A percentile compares a stretch with the other conserved stretches of the same genome.
Conservation (phyloP, 2,329 filamentous ascomycete species). For the Sporothrix humicola region DNA sequence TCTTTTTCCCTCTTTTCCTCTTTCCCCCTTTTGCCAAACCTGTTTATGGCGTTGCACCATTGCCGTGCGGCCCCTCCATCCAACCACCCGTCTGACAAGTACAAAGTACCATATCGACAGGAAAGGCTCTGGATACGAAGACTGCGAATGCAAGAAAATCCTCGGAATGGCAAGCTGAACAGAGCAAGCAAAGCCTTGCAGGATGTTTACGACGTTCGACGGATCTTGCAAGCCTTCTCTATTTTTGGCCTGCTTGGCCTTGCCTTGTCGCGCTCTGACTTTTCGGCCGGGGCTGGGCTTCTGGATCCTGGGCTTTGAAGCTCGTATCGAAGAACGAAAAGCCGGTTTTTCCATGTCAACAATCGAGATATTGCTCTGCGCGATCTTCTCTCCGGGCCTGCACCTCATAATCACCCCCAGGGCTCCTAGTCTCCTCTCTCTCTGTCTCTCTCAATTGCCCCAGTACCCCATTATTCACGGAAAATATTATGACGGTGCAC, state of each 20-base stretch:
- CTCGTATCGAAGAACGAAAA: constrained; percentile 11
- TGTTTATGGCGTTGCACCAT: constrained; percentile 23
- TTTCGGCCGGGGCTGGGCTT: not conserved
- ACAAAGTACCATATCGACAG: not conserved
- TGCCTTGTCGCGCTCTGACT: not conserved
- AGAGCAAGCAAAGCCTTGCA: not conserved
- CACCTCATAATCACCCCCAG: constrained; percentile 12
- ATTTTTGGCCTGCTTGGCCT: constrained; percentile 14
- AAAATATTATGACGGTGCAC: not conserved
- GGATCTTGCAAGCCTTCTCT: not conserved
- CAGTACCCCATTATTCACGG: not conserved
- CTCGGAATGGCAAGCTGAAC: not conserved
- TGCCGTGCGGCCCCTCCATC: constrained; percentile 11
- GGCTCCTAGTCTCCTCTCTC: not conserved
- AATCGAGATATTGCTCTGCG: constrained; percentile 21
- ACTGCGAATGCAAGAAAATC: not conserved
- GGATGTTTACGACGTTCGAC: too few species aligned
- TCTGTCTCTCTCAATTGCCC: not conserved
- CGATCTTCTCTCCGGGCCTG: not conserved
- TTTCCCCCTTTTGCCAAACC: constrained; percentile 7
- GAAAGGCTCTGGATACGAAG: not conserved
- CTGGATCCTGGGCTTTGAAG: not conserved
- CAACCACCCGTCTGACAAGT: not conserved
- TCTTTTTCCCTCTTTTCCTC: constrained; percentile 8
- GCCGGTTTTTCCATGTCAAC: constrained; percentile 14